Percentiles rank a stretch among this genome's conserved stretches.
Evolutionary conservation across 805 yeast genomes (phyloP).

Genomic region (Cephaloascus fragrans): DNA sequence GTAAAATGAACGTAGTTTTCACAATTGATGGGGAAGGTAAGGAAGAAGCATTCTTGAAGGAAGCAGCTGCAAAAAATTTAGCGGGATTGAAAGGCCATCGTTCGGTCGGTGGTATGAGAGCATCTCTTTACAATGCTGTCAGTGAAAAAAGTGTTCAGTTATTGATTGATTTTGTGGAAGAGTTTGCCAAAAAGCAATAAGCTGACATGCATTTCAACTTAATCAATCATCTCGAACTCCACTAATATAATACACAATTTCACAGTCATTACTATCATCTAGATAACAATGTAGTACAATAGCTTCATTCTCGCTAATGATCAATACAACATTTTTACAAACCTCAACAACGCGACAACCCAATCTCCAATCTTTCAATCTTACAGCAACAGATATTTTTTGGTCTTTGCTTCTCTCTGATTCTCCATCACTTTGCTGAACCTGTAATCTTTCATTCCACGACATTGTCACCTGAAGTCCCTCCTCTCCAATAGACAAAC

Average conservation of each 20-base stretch:
- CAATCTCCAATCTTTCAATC: conserved; percentile 57
- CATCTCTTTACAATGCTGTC: conserved; percentile 87
- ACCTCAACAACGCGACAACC: conserved; percentile 52
- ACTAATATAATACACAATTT: conserved; percentile 51
- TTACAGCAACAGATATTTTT: conserved; percentile 39
- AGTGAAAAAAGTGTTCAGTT: conserved; percentile 46
- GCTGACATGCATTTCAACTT: background rate
- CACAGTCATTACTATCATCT: conserved; percentile 56
- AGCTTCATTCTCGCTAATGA: conserved; percentile 46
- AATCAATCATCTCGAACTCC: conserved; percentile 13
- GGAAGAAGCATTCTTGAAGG: conserved; percentile 62
- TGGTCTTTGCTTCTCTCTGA: conserved; percentile 12
- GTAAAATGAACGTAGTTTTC: conserved; percentile 91
- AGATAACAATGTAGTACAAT: conserved; percentile 59
- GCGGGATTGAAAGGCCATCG: conserved; percentile 91
- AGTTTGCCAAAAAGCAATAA: conserved; percentile 41
- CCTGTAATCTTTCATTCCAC: conserved; percentile 48
- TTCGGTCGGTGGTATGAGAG: conserved; percentile 95
- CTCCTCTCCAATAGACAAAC: conserved; percentile 45
- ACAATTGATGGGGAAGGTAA: conserved; percentile 51
- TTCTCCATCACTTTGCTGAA: conserved; percentile 21
- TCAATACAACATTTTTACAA: conserved; percentile 51
- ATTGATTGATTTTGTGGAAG: conserved; percentile 45
- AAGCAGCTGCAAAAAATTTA: conserved; percentile 50
- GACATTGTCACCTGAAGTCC: conserved; percentile 43